Evolutionary conservation across 352 stramenopile species (phyloP).

Genomic region (Blastocystis sp.): DNA sequence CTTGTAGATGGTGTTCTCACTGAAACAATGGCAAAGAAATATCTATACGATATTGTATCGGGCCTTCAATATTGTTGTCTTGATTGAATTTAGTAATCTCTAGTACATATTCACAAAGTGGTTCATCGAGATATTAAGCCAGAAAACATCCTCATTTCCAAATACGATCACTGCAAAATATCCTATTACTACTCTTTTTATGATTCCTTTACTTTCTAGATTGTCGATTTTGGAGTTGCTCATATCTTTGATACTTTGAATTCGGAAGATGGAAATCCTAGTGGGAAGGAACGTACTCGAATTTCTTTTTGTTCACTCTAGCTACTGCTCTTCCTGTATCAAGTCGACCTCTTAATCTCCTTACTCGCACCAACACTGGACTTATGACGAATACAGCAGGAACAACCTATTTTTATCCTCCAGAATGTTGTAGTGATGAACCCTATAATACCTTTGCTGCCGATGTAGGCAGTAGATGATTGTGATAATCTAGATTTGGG

Average conservation of each 20-base stretch:
- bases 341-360: constrained; percentile 73
- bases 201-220: constrained; percentile 24
- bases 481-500: constrained; percentile 77
- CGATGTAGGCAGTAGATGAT: constrained; percentile 72
- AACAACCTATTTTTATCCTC: constrained; percentile 73
- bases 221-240: constrained; percentile 65
- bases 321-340: not conserved
- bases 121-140: constrained; percentile 84
- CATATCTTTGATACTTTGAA: constrained; percentile 60
- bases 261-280: not conserved
- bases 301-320: not conserved
- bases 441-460: constrained; percentile 83
- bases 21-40: constrained; percentile 51
- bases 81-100: not conserved
- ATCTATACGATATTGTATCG: constrained; percentile 57
- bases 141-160: constrained; percentile 82
- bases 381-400: constrained; percentile 61
- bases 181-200: constrained; percentile 32
- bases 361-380: constrained; percentile 77
- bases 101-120: constrained; percentile 74
- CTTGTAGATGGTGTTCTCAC: constrained; percentile 51
- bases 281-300: not conserved
- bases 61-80: constrained; percentile 59
- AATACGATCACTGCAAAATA: constrained; percentile 82
- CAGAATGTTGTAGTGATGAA: constrained; percentile 78